Evolutionary conservation across 768 basidiomycete species (phyloP).

Genomic region (Boletus vermiculosoides): DNA sequence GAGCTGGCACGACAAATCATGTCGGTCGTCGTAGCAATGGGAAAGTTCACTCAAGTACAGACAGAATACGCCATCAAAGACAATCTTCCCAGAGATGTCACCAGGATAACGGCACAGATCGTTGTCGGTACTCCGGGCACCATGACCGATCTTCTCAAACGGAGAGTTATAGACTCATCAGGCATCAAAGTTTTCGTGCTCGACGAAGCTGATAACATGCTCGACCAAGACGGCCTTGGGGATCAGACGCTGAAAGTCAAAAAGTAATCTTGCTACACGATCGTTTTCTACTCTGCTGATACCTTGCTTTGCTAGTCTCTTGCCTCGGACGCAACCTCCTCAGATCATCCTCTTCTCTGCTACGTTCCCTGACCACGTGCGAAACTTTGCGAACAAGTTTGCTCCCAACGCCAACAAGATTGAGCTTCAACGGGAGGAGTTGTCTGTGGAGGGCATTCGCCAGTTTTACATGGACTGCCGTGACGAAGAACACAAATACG

Average conservation of each 20-base stretch:
- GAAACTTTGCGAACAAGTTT: constrained; percentile 87
- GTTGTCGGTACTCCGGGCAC: constrained; percentile 97
- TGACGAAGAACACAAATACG: constrained; percentile 91
- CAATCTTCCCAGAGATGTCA: constrained; percentile 62
- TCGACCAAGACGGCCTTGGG: constrained; percentile 90
- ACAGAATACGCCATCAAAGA: constrained; percentile 97
- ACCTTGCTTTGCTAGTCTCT: constrained; percentile 42
- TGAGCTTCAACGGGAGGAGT: constrained; percentile 88
- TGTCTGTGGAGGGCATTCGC: constrained; percentile 90
- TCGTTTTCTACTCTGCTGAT: constrained; percentile 14
- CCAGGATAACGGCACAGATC: constrained; percentile 79
- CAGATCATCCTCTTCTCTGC: constrained; percentile 98
- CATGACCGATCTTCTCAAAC: constrained; percentile 80
- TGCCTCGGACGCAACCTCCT: constrained; percentile 51
- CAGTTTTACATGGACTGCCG: constrained; percentile 98
- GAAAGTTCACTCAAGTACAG: constrained; percentile 89
- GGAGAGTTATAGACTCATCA: constrained; percentile 73
- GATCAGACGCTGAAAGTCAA: constrained; percentile 93
- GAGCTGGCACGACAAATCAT: constrained; percentile 98
- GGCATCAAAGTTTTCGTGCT: constrained; percentile 91
- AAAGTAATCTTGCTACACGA: constrained; percentile 55
- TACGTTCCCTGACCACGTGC: constrained; percentile 94
- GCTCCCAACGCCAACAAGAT: constrained; percentile 97
- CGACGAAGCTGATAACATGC: constrained; percentile 99
- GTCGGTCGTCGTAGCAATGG: constrained; percentile 91